Base-by-base conservation (phyloP, 345 rosid species). In the Camelina neglecta region DNA sequence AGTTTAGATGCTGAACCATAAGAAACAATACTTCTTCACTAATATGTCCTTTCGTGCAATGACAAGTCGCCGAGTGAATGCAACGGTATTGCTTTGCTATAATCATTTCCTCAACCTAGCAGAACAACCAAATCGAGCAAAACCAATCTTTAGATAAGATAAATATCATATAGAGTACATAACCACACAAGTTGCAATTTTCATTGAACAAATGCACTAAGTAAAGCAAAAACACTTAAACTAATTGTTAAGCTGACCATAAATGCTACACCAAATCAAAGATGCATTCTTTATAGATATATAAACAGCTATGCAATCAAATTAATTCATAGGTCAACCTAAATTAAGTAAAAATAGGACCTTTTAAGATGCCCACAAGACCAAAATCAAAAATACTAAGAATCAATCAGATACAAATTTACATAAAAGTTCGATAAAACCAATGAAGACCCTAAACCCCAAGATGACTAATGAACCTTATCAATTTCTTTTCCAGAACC, bases 61-160 rank as follows among this genome's bases (percentile, higher is more conserved):
- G 91, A 77, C 99, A 95, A 75, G 90, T 95, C 2, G 93, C 81
- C 1, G 99, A 95, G 85, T 95, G 99, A 79, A 89, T 79, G 81
- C 99, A 95, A 20, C 98, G 93, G 75, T 92, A 87, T 62, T 95
- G 98, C 82, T 92, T 95, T 13, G 90, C 87, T 61, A 93, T 79
- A 49, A 88, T 84, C 94, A 92, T 92, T 59, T 11, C 60, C 69
- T 79, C 71, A 57, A 72, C 79, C 70, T 60, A 62, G 33, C 65
- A 59, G 58, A 31, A 8, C 9, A 62, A 62, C 12, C 45, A 73
- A 35, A 49, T 18, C 20, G 0, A 12, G 23, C 8, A 58, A n/a
- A 41, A 11, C 1, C 44, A 33, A 3, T 48, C 65, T 59, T 59
- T 31, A 71, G 31, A 12, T 61, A 21, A 23, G 35, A 61, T 61